Percentiles rank a stretch among this genome's conserved stretches.
phyloP scores from a whole-genome alignment of 306 rosid species.

The Castanea mollissima region DNA sequence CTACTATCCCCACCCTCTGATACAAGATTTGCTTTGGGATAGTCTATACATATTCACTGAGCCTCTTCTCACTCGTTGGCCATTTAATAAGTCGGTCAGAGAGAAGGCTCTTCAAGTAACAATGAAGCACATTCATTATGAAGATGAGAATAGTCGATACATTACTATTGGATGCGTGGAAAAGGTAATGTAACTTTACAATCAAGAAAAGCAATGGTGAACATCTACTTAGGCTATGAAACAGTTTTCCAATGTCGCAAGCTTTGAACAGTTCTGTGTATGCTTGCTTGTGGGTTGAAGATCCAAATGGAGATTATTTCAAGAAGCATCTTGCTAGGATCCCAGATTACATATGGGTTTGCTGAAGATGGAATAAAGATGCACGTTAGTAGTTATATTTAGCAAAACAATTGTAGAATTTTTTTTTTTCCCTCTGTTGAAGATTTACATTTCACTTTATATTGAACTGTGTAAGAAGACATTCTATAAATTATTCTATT shows the following conservation, averaged over 20 bases:
- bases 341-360: slow-evolving; percentile 70
- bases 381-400: slow-evolving; percentile 31
- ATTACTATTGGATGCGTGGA: slow-evolving; percentile 58
- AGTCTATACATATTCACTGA: slow-evolving; percentile 48
- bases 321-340: slow-evolving; percentile 70
- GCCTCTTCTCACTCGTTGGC: slow-evolving; percentile 76
- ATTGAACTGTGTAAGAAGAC: neutral
- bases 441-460: neutral
- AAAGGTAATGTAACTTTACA: slow-evolving; percentile 33
- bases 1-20: slow-evolving; percentile 53
- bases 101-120: slow-evolving; percentile 57
- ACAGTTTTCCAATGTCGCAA: neutral
- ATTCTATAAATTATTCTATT: neutral
- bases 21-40: slow-evolving; percentile 74
- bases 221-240: neutral
- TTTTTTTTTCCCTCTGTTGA: neutral
- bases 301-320: slow-evolving; percentile 66
- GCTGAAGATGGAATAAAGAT: slow-evolving; percentile 78
- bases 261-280: slow-evolving; percentile 37
- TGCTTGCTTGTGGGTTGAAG: slow-evolving; percentile 86
- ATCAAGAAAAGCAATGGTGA: neutral
- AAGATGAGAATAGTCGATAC: slow-evolving; percentile 66
- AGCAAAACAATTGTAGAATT: neutral
- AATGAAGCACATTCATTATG: slow-evolving; percentile 80
- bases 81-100: slow-evolving; percentile 52